phyloP scores from a whole-genome alignment of 441 rosid species.

The Adansonia madagascariensis region DNA sequence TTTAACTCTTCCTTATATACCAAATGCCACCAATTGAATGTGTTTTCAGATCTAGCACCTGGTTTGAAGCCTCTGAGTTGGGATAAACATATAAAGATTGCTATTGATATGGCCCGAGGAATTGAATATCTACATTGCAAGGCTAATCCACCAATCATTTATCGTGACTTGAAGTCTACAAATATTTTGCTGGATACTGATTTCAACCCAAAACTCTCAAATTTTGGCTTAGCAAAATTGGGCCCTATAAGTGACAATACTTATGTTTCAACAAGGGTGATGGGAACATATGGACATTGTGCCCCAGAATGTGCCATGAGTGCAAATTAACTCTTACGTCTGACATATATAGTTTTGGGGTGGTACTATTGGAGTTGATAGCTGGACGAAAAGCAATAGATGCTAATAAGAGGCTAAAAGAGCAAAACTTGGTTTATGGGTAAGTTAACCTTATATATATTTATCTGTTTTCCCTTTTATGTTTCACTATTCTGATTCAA shows the following conservation, averaged over 20 bases:
- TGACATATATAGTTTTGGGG: constrained; percentile 70
- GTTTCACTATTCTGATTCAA: too few species aligned
- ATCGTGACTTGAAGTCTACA: constrained; percentile 71
- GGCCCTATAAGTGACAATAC: constrained; percentile 75
- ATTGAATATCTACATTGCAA: constrained; percentile 69
- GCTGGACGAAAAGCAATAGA: constrained; percentile 68
- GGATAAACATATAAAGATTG: constrained; percentile 63
- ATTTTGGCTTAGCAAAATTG: constrained; percentile 70
- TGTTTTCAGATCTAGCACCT: constrained; percentile 54
- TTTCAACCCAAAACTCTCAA: constrained; percentile 64
- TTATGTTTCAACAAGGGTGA: constrained; percentile 70
- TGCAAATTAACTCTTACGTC: constrained; percentile 64
- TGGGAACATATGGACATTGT: constrained; percentile 77
- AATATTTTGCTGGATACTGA: constrained; percentile 61
- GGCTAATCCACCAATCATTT: constrained; percentile 69
- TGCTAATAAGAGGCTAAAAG: constrained; percentile 40
- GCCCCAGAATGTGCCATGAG: constrained; percentile 82
- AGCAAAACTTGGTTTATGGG: constrained; percentile 66
- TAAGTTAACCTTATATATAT: constrained; percentile 21
- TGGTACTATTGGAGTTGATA: constrained; percentile 64
- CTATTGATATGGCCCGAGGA: constrained; percentile 65
- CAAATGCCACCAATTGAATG: constrained; percentile 5
- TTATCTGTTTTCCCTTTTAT: too few species aligned
- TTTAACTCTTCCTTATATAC: too few species aligned
- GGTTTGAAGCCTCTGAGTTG: constrained; percentile 49